Base-by-base conservation (phyloP, 345 rosid species). In the Iberis pinnata region DNA sequence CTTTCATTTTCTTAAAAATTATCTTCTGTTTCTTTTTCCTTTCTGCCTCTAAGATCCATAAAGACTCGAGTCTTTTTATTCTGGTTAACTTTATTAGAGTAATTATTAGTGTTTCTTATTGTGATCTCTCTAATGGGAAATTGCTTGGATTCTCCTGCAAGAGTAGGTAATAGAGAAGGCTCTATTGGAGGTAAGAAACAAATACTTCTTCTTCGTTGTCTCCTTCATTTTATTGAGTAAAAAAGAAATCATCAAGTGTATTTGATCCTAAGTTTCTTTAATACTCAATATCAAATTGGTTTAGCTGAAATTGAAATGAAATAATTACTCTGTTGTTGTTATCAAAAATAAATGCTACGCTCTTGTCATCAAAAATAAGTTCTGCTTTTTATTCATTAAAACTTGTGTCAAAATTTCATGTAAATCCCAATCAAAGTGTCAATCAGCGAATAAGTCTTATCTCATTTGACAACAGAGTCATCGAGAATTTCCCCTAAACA, bases 401-500 rank as follows among this genome's bases (percentile, higher is more conserved):
- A 29, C 8, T 29, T 22, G 3, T 22, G 4, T 22, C 25, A 13
- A 19, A 18, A 5, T 6, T 6, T 33, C 58, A 51, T 43, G n/a
- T 43, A 43, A 3, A 15, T 42, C n/a, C n/a, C n/a, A n/a, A n/a
- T n/a, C n/a, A n/a, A n/a, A n/a, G n/a, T n/a, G n/a, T n/a, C n/a
- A n/a, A n/a, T n/a, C n/a, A n/a, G n/a, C n/a, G n/a, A 26, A 19
- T 31, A 4, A 9, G 31, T n/a, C 11, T 19, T 29, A 22, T 43
- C 40, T 43, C 57, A 51, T 11, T 58, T 44, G 19, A 12, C 8
- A 48, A 62, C 75, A 75, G 89, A 75, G 48, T 68, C 75, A 59
- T 78, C 95, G 9, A 78, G 63, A 73, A 49, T 61, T 53, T 72
- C 82, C 12, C 67, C 75, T 68, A 85, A 72, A 71, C 79, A 72